Evolutionary conservation across 108 stramenopile genomes (phyloP).

Genomic region (Skeletonema menzelii): DNA sequence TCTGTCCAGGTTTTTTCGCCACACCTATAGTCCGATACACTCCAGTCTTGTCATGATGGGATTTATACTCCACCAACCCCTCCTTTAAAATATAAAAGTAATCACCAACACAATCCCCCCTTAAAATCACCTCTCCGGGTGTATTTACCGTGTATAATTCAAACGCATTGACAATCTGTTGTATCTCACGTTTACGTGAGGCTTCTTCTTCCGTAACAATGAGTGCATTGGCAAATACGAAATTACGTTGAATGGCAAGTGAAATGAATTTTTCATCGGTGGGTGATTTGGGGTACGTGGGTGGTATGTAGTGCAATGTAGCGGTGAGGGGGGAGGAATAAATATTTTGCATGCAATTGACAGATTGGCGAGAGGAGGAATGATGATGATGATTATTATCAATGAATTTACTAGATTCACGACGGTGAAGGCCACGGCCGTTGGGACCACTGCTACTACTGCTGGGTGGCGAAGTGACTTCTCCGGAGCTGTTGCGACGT

Average conservation of each 20-base stretch:
- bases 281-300: constrained; percentile 24
- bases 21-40: constrained; percentile 19
- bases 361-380: neutral
- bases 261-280: constrained; percentile 36
- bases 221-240: constrained; percentile 54
- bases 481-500: neutral
- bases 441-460: too few species aligned
- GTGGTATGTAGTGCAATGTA: constrained; percentile 16
- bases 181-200: constrained; percentile 28
- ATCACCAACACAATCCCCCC: constrained; percentile 56
- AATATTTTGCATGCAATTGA: constrained; percentile 14
- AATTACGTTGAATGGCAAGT: constrained; percentile 36
- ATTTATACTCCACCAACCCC: constrained; percentile 42
- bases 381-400: too few species aligned
- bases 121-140: constrained; percentile 10
- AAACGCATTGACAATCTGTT: constrained; percentile 46
- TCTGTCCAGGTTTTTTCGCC: constrained; percentile 35
- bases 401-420: neutral
- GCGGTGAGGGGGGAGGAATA: constrained; percentile 19
- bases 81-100: constrained; percentile 69
- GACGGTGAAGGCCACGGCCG: neutral
- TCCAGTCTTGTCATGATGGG: constrained; percentile 11
- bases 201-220: constrained; percentile 19
- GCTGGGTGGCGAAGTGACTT: neutral
- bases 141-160: constrained; percentile 15